Evolutionary conservation across 371 early-diverging fungal species (phyloP), one percentile per base, ranked within the genome.

Genomic region (Syncephalastrum racemosum): DNA sequence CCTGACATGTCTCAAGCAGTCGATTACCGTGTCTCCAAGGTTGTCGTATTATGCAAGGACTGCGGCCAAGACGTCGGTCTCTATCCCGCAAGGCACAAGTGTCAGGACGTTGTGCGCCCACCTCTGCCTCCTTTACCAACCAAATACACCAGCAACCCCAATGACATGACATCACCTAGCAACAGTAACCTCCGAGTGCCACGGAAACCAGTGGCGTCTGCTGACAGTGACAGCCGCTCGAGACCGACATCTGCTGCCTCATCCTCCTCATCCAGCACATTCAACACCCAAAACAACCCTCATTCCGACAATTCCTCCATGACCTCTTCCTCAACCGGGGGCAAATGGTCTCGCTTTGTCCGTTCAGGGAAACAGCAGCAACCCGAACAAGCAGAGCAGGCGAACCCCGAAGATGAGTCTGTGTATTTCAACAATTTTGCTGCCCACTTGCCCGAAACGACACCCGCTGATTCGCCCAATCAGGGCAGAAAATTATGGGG

Each of bases 1-100:
- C 36, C 10, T 10, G 36, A 31, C 36, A 31, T 31, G 36, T 31
- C 71, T 42, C 68, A 76, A 57, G 70, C 63, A 24, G 73, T 79
- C 5, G 88, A 88, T 64, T 88, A 88, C 60, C 68, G 88, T 58
- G 75, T 88, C 39, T 88, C 88, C 15, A 73, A 75, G 44, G 62
- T 88, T 13, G 83, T 76, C 19, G 78, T 88, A 13, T 67, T 82
- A 36, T 88, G 88, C 66, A 82, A 80, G 64, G 88, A 88, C 54
- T 88, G 88, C 66, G 79, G 81, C 15, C 77, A 82, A 46, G 88
- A 88, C 56, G 88, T 88, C 22, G 88, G 88, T 2, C 56, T 79
- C 14, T 88, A 86, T 52, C 88, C 88, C 12, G 85, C 85, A 23
- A 67, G 82, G 43, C 88, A 88, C 63, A 80, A 81, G 46, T 88